Conservation (phyloP, 1,284 basidiomycete genomes). For the Cutaneotrichosporon dermatis region DNA sequence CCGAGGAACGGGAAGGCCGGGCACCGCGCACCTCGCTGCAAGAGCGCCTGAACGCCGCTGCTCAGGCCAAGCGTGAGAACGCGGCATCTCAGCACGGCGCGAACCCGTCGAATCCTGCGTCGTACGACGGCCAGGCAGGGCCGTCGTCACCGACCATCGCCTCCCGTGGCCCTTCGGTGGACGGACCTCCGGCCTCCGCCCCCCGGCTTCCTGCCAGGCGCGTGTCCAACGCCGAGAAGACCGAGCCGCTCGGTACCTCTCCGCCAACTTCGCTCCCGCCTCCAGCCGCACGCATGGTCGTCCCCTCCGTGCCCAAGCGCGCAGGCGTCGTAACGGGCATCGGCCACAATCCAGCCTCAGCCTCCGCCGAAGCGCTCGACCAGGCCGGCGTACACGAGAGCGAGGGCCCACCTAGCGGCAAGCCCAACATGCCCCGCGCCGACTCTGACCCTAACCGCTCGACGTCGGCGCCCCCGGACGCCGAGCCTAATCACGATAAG, state of each 20-base stretch:
- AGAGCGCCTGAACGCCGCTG: conserved; percentile 39
- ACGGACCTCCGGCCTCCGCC: no score
- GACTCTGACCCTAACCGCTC: not conserved
- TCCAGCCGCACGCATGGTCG: conserved; percentile 33
- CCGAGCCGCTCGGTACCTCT: not conserved
- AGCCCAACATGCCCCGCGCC: not conserved
- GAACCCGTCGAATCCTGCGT: not conserved
- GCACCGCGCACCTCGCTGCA: conserved; percentile 20
- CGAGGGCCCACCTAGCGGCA: not conserved
- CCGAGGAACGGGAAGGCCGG: conserved; percentile 19
- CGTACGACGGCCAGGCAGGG: not conserved
- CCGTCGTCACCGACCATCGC: no score
- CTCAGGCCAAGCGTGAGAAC: conserved; percentile 9
- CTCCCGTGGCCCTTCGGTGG: no score
- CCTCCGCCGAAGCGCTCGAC: not conserved
- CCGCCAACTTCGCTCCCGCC: not conserved
- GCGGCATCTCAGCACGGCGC: not conserved
- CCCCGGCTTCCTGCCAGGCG: not conserved
- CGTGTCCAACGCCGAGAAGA: not conserved
- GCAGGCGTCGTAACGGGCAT: conserved; percentile 40
- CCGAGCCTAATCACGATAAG: not conserved
- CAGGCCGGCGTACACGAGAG: not conserved
- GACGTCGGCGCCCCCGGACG: not conserved
- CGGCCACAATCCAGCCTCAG: conserved; percentile 1
- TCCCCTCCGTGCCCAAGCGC: conserved; percentile 41